Base-by-base conservation (phyloP, 305 asterid genomes). In the Striga hermonthica region DNA sequence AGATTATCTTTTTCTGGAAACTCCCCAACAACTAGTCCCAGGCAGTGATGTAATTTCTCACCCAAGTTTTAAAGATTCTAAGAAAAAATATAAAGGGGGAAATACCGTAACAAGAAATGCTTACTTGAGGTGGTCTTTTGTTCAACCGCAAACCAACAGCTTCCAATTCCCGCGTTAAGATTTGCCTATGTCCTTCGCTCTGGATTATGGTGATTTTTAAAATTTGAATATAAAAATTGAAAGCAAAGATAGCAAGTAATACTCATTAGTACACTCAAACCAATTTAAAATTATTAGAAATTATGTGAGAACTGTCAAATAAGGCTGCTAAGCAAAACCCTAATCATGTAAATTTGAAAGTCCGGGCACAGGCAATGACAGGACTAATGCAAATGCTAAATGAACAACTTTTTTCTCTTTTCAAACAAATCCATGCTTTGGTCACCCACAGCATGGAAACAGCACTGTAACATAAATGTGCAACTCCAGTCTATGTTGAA, bases 161-260 rank as follows among this genome's bases (percentile, higher is more conserved):
- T 85, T 93, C 99, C 85, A 93, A 82, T 80, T 93, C 99, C 81
- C 72, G 86, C 4, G 99, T 93, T 69, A 93, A 79, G 82, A 93
- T 93, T 75, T 93, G 99, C 3, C 99, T 89, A 78, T 93, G 99
- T 75, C 99, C 99, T 86, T 93, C 99, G 83, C 98, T 92, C 98
- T 92, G 53, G 78, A 74, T 67, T 67, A 67, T 13, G 72, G 72
- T 80, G 56, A 68, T 63, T 60, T 57, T 47, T 54, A 52, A 67
- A 6, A 59, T 48, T 45, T n/a, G 34, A 60, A 15, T 41, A 22
- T 58, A 53, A 72, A 38, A 61, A 58, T 34, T 36, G 36, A 7
- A 36, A 7, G 36, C 22, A 2, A 43, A 62, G 9, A 61, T 53
- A 4, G 44, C 53, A 10, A 58, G 35, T 15, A 66, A 10, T 15